These are phyloP conservation scores for Geotrichum europaeum DNA, from an alignment of 1,139 yeast genomes.

Conservation along the genomic window DNA sequence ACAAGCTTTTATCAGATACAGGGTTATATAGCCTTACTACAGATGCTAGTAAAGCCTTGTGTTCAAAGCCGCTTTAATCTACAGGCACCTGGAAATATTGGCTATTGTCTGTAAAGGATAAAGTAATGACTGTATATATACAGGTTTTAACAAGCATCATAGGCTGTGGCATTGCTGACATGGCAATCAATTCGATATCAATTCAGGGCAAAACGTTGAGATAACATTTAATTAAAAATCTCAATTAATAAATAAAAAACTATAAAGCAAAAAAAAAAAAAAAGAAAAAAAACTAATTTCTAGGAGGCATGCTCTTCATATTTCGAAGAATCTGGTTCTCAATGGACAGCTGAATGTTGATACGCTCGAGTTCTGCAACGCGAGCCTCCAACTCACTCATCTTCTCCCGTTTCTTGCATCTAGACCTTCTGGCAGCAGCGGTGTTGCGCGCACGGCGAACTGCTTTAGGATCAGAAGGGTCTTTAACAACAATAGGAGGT, in stretches of 20 bases:
- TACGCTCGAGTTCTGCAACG: slow-evolving; percentile 51
- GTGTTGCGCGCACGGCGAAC: slow-evolving; percentile 91
- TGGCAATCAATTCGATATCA: neutral
- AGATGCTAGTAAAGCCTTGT: too few relatives aligned
- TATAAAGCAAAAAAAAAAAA: neutral
- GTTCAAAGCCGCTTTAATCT: neutral
- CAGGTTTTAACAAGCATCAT: too few relatives aligned
- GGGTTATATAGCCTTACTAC: too few relatives aligned
- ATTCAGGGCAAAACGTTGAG: neutral
- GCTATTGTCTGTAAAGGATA: neutral
- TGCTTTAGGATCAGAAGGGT: slow-evolving; percentile 57
- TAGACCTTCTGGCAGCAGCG: slow-evolving; percentile 92
- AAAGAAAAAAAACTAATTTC: neutral
- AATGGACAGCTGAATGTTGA: slow-evolving; percentile 12
- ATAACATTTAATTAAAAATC: neutral
- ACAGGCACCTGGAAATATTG: too few relatives aligned
- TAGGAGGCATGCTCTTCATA: slow-evolving; percentile 11
- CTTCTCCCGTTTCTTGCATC: slow-evolving; percentile 88
- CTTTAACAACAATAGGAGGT: slow-evolving; percentile 53
- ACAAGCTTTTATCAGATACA: too few relatives aligned
- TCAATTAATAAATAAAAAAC: neutral
- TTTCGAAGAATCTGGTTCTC: slow-evolving; percentile 19
- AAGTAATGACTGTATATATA: neutral
- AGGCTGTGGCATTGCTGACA: too few relatives aligned
- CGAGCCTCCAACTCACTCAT: slow-evolving; percentile 74